Evolutionary conservation across 2,329 filamentous ascomycete genomes (phyloP).

Genomic region (Rutstroemia sp.): DNA sequence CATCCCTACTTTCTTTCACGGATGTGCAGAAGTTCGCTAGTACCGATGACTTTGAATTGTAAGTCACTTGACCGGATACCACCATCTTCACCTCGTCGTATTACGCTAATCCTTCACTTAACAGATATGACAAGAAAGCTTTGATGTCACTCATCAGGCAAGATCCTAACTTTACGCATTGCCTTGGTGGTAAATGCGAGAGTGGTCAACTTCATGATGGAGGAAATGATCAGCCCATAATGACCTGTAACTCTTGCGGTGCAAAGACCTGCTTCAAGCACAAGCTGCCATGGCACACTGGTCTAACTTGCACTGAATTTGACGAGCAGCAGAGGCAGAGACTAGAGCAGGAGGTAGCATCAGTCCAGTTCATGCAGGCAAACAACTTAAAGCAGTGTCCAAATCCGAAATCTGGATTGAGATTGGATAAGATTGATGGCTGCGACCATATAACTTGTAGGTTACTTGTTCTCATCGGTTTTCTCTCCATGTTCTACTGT

Average conservation of each 20-base stretch:
- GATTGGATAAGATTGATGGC: constrained; percentile 9
- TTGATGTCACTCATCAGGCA: neutral
- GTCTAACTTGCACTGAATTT: constrained; percentile 29
- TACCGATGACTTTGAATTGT: neutral
- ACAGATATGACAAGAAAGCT: neutral
- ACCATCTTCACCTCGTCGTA: neutral
- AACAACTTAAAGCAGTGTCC: constrained; percentile 7
- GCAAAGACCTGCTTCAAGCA: constrained; percentile 39
- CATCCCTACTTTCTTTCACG: constrained; percentile 32
- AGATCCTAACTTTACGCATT: constrained; percentile 44
- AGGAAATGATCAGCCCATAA: constrained; percentile 34
- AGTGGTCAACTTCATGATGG: constrained; percentile 45
- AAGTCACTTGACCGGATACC: neutral
- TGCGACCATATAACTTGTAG: constrained; percentile 20
- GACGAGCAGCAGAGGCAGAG: constrained; percentile 21
- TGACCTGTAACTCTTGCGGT: constrained; percentile 35
- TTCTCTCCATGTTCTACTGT: no score
- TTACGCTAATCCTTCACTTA: neutral
- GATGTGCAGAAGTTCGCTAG: neutral
- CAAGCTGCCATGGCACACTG: constrained; percentile 36
- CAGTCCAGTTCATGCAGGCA: neutral
- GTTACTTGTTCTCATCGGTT: neutral
- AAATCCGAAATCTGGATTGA: constrained; percentile 6
- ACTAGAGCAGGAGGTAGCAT: constrained; percentile 11
- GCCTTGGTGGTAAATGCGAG: constrained; percentile 40